phyloP scores from a whole-genome alignment of 2,329 filamentous ascomycete genomes.

The Ophidiomyces ophidiicola region DNA sequence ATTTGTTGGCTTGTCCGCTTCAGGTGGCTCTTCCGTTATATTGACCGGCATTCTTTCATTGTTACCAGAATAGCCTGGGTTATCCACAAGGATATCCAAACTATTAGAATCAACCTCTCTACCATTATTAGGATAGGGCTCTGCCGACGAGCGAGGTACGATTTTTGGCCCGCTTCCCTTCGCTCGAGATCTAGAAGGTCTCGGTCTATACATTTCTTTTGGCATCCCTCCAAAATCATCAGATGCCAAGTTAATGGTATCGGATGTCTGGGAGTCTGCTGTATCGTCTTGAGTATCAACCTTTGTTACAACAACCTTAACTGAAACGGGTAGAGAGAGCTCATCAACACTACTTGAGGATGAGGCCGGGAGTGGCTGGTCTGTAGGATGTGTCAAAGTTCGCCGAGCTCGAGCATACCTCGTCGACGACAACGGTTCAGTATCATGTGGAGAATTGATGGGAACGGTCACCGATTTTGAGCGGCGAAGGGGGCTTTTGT shows the following conservation, averaged over 20 bases:
- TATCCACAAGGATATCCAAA: too few species aligned
- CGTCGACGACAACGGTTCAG: constrained; percentile 30
- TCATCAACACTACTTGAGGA: constrained; percentile 20
- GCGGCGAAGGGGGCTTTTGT: constrained; percentile 16
- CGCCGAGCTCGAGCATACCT: constrained; percentile 17
- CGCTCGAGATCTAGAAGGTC: constrained; percentile 25
- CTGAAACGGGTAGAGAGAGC: constrained; percentile 19
- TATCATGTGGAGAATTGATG: constrained; percentile 29
- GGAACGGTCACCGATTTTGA: constrained; percentile 21
- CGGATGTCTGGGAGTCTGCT: not conserved
- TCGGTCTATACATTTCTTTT: constrained; percentile 30
- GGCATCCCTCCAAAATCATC: constrained; percentile 24
- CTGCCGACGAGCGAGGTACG: too few species aligned
- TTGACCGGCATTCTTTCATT: not conserved
- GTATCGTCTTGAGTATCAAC: not conserved
- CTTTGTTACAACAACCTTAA: constrained; percentile 14
- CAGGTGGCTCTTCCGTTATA: not conserved
- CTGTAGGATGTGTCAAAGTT: constrained; percentile 10
- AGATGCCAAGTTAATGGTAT: constrained; percentile 2
- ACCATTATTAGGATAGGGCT: too few species aligned
- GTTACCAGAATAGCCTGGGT: constrained; percentile 8
- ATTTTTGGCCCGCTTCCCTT: not conserved
- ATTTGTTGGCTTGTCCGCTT: not conserved
- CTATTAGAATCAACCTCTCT: too few species aligned
- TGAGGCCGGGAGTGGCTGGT: constrained; percentile 16